phyloP scores from a whole-genome alignment of 495 filamentous ascomycete genomes.

The Rostrohypoxylon terebratum region DNA sequence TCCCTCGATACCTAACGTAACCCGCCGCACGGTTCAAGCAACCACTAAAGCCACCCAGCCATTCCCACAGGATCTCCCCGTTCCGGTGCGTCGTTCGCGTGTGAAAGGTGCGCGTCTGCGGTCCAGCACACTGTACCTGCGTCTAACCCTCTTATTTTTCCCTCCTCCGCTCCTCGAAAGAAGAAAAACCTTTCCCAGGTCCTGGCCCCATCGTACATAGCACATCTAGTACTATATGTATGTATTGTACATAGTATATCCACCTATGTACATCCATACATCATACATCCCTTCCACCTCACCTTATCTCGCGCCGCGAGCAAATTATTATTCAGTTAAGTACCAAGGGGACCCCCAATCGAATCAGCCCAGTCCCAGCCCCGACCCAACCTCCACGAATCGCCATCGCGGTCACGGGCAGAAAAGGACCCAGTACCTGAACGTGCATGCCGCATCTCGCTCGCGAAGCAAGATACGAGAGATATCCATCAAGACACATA shows the following conservation, averaged over 20 bases:
- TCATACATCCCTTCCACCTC: background rate
- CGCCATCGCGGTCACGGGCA: slow-evolving; percentile 30
- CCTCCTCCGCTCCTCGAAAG: background rate
- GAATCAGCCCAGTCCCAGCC: background rate
- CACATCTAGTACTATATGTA: no score
- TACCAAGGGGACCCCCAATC: background rate
- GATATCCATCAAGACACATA: background rate
- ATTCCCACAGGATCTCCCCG: slow-evolving; percentile 33
- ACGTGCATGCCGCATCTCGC: background rate
- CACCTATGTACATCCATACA: background rate
- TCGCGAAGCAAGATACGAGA: slow-evolving; percentile 22
- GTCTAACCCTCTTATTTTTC: slow-evolving; percentile 10
- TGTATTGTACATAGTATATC: background rate
- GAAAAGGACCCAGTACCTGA: background rate
- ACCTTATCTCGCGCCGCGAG: slow-evolving; percentile 5
- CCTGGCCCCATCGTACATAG: background rate
- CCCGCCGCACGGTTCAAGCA: slow-evolving; percentile 3
- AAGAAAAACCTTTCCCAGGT: background rate
- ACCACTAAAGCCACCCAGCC: slow-evolving; percentile 4
- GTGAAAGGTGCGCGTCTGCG: background rate
- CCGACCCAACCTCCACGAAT: slow-evolving; percentile 36
- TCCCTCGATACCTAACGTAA: slow-evolving; percentile 3
- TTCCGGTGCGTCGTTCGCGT: slow-evolving; percentile 15
- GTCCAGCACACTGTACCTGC: slow-evolving; percentile 9
- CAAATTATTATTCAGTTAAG: slow-evolving; percentile 9